Base-by-base conservation (phyloP, 2,329 filamentous ascomycete genomes). In the Fusarium kyushuense region DNA sequence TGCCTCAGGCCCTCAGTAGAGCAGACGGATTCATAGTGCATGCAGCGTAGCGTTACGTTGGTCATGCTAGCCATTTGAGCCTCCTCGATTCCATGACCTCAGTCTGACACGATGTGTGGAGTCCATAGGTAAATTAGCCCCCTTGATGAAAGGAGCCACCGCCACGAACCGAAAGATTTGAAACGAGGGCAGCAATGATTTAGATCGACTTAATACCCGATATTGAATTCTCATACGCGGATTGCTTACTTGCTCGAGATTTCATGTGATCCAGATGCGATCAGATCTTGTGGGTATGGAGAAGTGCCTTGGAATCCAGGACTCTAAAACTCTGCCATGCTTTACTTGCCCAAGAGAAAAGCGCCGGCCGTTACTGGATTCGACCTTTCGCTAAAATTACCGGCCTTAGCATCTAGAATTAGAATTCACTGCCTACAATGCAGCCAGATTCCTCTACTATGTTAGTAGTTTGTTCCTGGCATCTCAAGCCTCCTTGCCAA, bases 51-150 rank as follows among this genome's bases (percentile, higher is more conserved):
- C 48, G 29, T 56, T 40, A 27, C 36, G 55, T 46, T 46, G 40
- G 38, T 29, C 64, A 58, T 55, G 49, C 58, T 54, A 46, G 67
- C 57, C 43, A 57, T 61, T 67, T 72, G 62, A 71, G 62, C 54
- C 71, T 65, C 65, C 41, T 64, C 41, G 17, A 68, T 27, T 32
- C 69, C 58, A 69, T 74, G 67, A 73, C 66, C 70, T 74, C 69
- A 69, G 60, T 64, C 70, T 72, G 70, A 72, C 67, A 71, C 62
- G 67, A 62, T 59, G 58, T 54, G 73, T 72, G 67, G 67, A 72
- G 58, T 54, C 49, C 53, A 14, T 51, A 67, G 62, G 57, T 58
- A 67, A 69, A 69, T 67, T 70, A 46, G 38, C 38, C 57, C 48
- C 48, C 56, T 62, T 63, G 21, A 55, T 63, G 21, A 55, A 63